These are phyloP conservation scores for Primulina huaijiensis DNA, from an alignment of 257 asterid genomes.

Conservation along the genomic window DNA sequence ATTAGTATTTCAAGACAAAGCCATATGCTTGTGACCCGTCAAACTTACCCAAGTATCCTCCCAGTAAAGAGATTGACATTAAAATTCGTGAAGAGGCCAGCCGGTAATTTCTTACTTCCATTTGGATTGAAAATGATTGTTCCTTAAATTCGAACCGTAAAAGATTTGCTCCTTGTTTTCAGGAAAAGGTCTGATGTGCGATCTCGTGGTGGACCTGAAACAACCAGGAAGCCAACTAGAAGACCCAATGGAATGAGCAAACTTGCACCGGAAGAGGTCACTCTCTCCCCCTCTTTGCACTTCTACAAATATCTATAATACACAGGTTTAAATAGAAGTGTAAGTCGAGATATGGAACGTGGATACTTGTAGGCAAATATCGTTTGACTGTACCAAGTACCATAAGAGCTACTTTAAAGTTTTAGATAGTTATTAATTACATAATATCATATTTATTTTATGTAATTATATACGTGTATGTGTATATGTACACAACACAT, in stretches of 20 bases:
- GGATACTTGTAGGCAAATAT: background rate
- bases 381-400: background rate
- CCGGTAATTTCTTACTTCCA: slow-evolving; percentile 42
- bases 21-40: slow-evolving; percentile 94
- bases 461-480: background rate
- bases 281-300: slow-evolving; percentile 6
- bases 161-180: slow-evolving; percentile 16
- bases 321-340: too few relatives aligned
- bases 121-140: background rate
- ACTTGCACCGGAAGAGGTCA: slow-evolving; percentile 77
- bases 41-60: slow-evolving; percentile 87
- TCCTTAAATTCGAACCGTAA: slow-evolving; percentile 4
- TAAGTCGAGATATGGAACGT: background rate
- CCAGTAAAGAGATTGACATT: slow-evolving; percentile 94
- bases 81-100: slow-evolving; percentile 72
- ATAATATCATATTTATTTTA: background rate
- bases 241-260: slow-evolving; percentile 64
- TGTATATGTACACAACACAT: background rate
- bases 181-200: slow-evolving; percentile 67
- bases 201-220: slow-evolving; percentile 65
- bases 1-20: slow-evolving; percentile 83
- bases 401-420: background rate
- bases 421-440: too few relatives aligned
- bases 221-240: slow-evolving; percentile 57
- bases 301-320: background rate